Percentiles rank a stretch among this genome's conserved stretches.
Conservation (phyloP, 192 early-diverging fungal genomes). For the Geranomyces michiganensis region DNA sequence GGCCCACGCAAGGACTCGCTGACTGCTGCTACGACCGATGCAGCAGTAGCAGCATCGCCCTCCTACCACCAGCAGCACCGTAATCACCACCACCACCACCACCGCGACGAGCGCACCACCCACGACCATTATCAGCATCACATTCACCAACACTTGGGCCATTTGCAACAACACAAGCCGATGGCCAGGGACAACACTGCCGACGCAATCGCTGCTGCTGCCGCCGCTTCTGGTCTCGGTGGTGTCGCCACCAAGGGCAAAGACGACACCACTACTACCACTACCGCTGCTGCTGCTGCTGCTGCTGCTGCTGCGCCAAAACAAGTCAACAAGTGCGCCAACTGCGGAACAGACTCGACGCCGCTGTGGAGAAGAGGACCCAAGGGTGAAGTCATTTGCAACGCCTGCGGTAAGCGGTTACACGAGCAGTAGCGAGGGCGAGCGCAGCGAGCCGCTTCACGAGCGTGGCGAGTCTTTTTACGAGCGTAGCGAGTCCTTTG, state of each 20-base stretch:
- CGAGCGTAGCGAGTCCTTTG: too few species aligned
- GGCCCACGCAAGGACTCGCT: too few species aligned
- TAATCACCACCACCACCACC: neutral
- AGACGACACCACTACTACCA: neutral
- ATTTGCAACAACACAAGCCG: too few species aligned
- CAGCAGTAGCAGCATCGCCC: neutral
- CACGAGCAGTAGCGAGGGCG: too few species aligned
- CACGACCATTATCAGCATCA: too few species aligned
- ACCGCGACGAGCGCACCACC: neutral
- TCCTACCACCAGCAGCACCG: neutral
- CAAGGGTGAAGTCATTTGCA: constrained; percentile 47
- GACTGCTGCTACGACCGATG: neutral
- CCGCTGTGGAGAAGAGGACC: constrained; percentile 93
- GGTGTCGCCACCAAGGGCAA: neutral
- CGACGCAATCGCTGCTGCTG: too few species aligned
- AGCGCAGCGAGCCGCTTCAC: too few species aligned
- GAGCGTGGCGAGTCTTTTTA: too few species aligned
- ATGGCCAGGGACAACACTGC: too few species aligned
- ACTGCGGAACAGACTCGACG: constrained; percentile 87
- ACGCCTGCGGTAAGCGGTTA: constrained; percentile 47
- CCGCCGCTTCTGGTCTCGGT: too few species aligned
- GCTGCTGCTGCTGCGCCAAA: neutral
- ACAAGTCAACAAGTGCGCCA: constrained; percentile 59
- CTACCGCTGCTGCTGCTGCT: neutral
- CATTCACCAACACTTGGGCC: too few species aligned